Evolutionary conservation across 2,329 filamentous ascomycete species (phyloP), one percentile per base, ranked within the genome.

Genomic region (Xylaria digitata): DNA sequence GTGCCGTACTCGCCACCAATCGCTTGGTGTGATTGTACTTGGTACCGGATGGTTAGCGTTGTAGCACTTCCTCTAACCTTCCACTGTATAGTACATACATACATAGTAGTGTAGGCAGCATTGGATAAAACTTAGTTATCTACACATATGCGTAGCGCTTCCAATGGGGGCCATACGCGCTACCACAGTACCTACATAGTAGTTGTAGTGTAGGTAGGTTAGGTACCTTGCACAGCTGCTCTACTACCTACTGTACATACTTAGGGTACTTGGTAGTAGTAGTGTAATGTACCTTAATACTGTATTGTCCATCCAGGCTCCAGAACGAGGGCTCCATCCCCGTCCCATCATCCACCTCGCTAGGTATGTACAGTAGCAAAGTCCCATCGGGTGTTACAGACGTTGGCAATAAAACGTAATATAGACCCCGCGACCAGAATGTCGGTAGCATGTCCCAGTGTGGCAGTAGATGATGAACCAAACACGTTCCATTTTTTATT

Each of bases 341-440:
- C 26, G 26, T 26, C 26, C 34, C 34, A 37, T 8, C 37, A 40
- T 15, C 37, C 37, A 40, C 11, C 37, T 40, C 37, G 37, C 13
- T 40, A 40, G 37, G 11, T 15, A 26, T 8, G 11, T 45, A 48
- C 59, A 30, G 11, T 37, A 40, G 32, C 15, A 37, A 23, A 9
- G 11, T 45, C 53, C 59, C 43, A 54, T 63, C 42, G 55, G 50
- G 61, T 63, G 61, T 49, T 50, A 63, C 63, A 57, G 66, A 60
- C 61, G 52, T 56, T 40, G 13, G 60, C 45, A 60, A 26, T 5
- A 26, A 26, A 26, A 57, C 57, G 55, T 60, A 61, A 49, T 61
- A 55, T 40, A 61, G 61, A 68, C 67, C 67, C 67, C 65, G 55
- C 67, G 65, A 70, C 67, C 67, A 68, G 61, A 70, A 70, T 61